phyloP scores from a whole-genome alignment of 2,329 filamentous ascomycete species.

The Emydomyces testavorans region DNA sequence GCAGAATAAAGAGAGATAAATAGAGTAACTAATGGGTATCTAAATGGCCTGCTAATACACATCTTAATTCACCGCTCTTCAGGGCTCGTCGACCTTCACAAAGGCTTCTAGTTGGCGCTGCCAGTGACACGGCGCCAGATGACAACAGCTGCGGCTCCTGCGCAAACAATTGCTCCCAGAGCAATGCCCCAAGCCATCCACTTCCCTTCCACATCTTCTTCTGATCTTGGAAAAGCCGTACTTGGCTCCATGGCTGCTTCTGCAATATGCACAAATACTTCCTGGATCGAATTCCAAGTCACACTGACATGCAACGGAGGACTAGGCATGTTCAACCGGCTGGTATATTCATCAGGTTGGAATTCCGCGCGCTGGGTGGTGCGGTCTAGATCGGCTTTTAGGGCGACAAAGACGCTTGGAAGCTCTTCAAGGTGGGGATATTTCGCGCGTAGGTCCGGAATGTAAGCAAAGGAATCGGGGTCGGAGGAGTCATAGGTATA shows the following conservation, averaged over 20 bases:
- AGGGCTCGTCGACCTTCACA: neutral
- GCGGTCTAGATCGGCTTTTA: constrained; percentile 93
- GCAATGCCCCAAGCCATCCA: constrained; percentile 77
- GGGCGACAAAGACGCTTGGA: constrained; percentile 78
- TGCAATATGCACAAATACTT: constrained; percentile 83
- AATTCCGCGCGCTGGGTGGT: constrained; percentile 86
- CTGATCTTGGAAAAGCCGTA: constrained; percentile 75
- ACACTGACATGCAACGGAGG: constrained; percentile 87
- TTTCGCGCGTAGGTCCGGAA: constrained; percentile 66
- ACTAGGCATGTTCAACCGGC: constrained; percentile 67
- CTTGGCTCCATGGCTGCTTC: constrained; percentile 86
- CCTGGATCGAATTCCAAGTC: constrained; percentile 84
- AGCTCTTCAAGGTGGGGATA: constrained; percentile 79
- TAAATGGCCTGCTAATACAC: neutral
- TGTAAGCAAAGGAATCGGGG: constrained; percentile 87
- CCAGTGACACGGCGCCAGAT: constrained; percentile 46
- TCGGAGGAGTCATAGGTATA: constrained; percentile 96
- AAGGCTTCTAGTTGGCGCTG: constrained; percentile 20
- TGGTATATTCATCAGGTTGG: constrained; percentile 87
- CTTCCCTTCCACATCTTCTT: constrained; percentile 68
- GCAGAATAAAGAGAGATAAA: neutral
- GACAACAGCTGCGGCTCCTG: constrained; percentile 46
- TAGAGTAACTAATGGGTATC: too few species aligned
- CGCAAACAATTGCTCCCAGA: constrained; percentile 56
- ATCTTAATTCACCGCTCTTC: neutral